These are phyloP conservation scores for Calonectria crousiana DNA, from an alignment of 2,329 filamentous ascomycete species.

Conservation along the genomic window DNA sequence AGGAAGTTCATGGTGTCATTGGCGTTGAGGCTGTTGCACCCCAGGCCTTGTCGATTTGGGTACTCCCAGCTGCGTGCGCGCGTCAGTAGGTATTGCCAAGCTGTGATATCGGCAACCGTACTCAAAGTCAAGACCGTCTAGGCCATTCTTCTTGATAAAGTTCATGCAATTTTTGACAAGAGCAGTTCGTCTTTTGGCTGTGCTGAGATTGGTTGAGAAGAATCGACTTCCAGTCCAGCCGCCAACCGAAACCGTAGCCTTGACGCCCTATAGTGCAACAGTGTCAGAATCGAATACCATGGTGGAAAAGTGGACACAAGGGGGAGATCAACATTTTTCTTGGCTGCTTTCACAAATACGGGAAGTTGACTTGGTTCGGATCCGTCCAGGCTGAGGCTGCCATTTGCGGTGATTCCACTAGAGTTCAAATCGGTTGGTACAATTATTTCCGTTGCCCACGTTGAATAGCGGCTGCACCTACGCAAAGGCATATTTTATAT, in stretches of 20 bases:
- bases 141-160: slow-evolving; percentile 27
- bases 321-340: slow-evolving; percentile 24
- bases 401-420: slow-evolving; percentile 31
- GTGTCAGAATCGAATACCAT: neutral
- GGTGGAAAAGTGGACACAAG: fast-evolving
- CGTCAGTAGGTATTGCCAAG: neutral
- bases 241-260: slow-evolving; percentile 31
- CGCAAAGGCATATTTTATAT: slow-evolving; percentile 38
- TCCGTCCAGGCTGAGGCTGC: slow-evolving; percentile 19
- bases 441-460: neutral
- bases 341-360: slow-evolving; percentile 29
- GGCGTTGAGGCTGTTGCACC: slow-evolving; percentile 37
- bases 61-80: slow-evolving; percentile 34
- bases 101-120: neutral
- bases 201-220: slow-evolving; percentile 30
- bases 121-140: slow-evolving; percentile 39
- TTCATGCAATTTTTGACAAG: slow-evolving; percentile 27
- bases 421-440: neutral
- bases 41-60: slow-evolving; percentile 36
- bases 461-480: neutral
- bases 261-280: slow-evolving; percentile 26
- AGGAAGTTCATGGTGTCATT: slow-evolving; percentile 36
- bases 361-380: slow-evolving; percentile 28
- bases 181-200: slow-evolving; percentile 32
- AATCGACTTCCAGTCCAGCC: slow-evolving; percentile 35